Evolutionary conservation across 208 protist species (phyloP), one percentile per base, ranked within the genome.

Genomic region (Trypanosoma melophagium): DNA sequence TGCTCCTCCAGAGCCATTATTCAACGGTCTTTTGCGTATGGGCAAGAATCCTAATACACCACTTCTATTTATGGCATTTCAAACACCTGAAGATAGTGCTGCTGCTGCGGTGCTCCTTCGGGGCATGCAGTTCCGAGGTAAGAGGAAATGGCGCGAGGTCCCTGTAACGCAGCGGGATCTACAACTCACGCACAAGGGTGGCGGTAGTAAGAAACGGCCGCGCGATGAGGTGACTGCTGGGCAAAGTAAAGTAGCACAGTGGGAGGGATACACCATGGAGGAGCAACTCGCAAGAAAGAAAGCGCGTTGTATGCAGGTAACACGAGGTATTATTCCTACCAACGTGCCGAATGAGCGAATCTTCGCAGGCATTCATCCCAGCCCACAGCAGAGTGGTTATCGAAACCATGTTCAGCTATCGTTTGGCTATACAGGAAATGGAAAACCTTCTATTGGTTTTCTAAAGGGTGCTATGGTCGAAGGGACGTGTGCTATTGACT

Each of bases 351-450:
- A 78, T 65, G 74, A 79, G 35, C 54, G 75, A 10, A 71, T 80
- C 51, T 92, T 92, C 53, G 12, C 83, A 13, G 89, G 80, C 35
- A 71, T 98, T 28, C 22, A 95, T 14, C 54, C 66, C 57, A 96
- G 92, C 56, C 93, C 95, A 2, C 41, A 70, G 0, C 74, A 65
- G 24, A 65, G 78, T 55, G 84, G 91, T 17, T 98, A 98, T 76
- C 87, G 96, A 55, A 98, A 98, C 59, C 96, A 98, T 77, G 82
- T 89, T 24, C 83, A 95, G 60, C 79, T 97, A 21, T 89, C 91
- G 21, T 94, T 95, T 69, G 96, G 95, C n/a, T 71, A 66, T 42
- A 72, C 78, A 51, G 70, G 72, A 0, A 51, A 69, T 38, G 88
- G 91, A 22, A 71, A 61, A 17, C 76, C 87, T 2, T 72, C 80